Base-by-base conservation (phyloP, 2,329 filamentous ascomycete genomes). In the Talaromyces sp. region DNA sequence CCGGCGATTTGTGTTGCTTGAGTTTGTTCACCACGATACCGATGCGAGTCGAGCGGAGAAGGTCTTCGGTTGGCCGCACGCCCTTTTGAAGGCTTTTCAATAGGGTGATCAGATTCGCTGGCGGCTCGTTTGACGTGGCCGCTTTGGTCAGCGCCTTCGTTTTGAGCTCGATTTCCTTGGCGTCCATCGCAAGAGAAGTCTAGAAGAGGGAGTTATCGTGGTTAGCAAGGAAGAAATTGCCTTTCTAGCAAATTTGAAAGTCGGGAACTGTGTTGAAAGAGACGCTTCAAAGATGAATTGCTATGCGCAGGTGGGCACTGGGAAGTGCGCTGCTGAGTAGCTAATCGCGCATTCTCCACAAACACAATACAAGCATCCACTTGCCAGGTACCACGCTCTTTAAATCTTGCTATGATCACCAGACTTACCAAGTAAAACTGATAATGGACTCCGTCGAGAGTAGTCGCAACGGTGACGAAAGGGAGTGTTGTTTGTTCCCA, bases 21-120 rank as follows among this genome's bases (percentile, higher is more conserved):
- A 89, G 85, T 74, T 92, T 94, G 75, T 93, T 94, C 65, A 98
- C 90, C 57, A 89, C 87, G 67, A 96, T 89, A 69, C 95, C 95
- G 57, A 96, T 94, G 69, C 89, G 90, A n/a, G 94, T 98, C 50
- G 89, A 89, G 72, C 94, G 88, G 67, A 99, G 82, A 68, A 96
- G 85, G 68, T 97, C 92, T 78, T 99, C 95, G 2, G 91, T 95
- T 9, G 93, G 90, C 54, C 86, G 85, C 40, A 94, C 88, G 65
- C 91, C 90, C 70, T 88, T 88, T 78, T 94, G 91, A 44, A 98
- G 82, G 57, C 88, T 86, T 69, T 89, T 87, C 59, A 99, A 81
- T 64, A 98, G 83, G 58, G 84, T 82, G 60, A 96, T 81, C 57
- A 96, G 84, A 64, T 86, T 89, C 47, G 87, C 78, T 30, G 90